phyloP scores from a whole-genome alignment of 768 basidiomycete species.

The Mycena latifolia region DNA sequence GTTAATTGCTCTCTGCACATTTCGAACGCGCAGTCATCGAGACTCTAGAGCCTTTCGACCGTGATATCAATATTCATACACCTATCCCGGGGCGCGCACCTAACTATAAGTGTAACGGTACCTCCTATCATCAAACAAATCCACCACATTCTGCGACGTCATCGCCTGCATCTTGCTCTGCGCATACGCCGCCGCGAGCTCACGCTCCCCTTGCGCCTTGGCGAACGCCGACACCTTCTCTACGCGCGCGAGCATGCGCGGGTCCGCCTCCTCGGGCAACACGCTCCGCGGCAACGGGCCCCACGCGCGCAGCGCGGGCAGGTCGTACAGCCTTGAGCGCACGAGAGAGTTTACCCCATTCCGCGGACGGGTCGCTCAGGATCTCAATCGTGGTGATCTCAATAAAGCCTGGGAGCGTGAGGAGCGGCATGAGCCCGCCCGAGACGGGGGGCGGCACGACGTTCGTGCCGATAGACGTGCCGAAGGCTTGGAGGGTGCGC shows the following conservation, averaged over 20 bases:
- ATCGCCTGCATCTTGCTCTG: conserved; percentile 11
- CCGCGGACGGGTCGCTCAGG: conserved; percentile 23
- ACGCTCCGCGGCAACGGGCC: conserved; percentile 17
- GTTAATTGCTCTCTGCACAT: too few species aligned
- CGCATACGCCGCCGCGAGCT: conserved; percentile 7
- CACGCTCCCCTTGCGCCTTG: conserved; percentile 3
- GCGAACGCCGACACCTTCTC: conserved; percentile 7
- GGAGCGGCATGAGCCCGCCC: conserved; percentile 26
- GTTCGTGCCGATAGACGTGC: too few species aligned
- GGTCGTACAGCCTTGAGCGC: conserved; percentile 1
- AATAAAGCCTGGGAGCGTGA: conserved; percentile 30
- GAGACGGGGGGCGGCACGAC: background rate
- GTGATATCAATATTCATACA: too few species aligned
- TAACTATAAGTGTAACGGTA: too few species aligned
- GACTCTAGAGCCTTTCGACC: too few species aligned
- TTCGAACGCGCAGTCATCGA: too few species aligned
- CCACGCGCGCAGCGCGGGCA: conserved; percentile 4
- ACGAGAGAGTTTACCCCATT: conserved; percentile 28
- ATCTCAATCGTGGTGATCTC: conserved; percentile 31
- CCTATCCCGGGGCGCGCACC: too few species aligned
- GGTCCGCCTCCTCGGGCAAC: conserved; percentile 28
- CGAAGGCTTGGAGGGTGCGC: background rate
- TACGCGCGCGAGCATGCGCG: conserved; percentile 20
- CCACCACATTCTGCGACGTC: conserved; percentile 25
- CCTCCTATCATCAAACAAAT: conserved; percentile 21